Evolutionary conservation across 1,284 basidiomycete species (phyloP).

Genomic region (Irpex sp.): DNA sequence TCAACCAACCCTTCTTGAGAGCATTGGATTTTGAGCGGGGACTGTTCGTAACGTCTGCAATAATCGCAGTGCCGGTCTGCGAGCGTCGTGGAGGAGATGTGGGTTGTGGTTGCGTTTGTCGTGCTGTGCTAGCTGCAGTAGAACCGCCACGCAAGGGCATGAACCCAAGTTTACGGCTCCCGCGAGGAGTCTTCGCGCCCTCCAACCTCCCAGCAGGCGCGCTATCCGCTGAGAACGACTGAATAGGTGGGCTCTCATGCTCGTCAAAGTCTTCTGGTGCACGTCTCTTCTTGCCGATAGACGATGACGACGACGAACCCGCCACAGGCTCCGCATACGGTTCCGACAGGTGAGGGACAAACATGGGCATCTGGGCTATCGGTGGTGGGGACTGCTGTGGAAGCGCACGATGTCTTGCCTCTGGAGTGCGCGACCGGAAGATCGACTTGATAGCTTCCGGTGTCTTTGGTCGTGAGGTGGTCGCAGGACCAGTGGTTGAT

Average conservation of each 20-base stretch:
- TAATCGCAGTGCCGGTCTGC: constrained; percentile 28
- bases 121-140: constrained; percentile 12
- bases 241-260: constrained; percentile 48
- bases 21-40: constrained; percentile 36
- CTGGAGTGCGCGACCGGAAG: constrained; percentile 48
- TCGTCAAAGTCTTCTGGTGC: constrained; percentile 72
- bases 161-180: constrained; percentile 60
- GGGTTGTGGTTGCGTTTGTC: constrained; percentile 21
- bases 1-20: constrained; percentile 30
- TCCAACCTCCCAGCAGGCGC: constrained; percentile 22
- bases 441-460: constrained; percentile 43
- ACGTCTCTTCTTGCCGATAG: constrained; percentile 60
- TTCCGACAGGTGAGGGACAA: not conserved
- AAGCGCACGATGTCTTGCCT: constrained; percentile 23
- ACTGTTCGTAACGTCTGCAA: constrained; percentile 68
- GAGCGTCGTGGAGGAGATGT: constrained; percentile 22
- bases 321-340: constrained; percentile 5
- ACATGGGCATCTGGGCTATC: not conserved
- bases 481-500: constrained; percentile 40
- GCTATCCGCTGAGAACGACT: constrained; percentile 57
- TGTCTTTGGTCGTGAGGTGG: constrained; percentile 45
- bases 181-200: constrained; percentile 44
- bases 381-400: constrained; percentile 9
- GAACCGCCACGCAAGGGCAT: constrained; percentile 60
- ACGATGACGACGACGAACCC: constrained; percentile 21